Evolutionary conservation across 768 basidiomycete genomes (phyloP).

Genomic region (Pholiota conissans): DNA sequence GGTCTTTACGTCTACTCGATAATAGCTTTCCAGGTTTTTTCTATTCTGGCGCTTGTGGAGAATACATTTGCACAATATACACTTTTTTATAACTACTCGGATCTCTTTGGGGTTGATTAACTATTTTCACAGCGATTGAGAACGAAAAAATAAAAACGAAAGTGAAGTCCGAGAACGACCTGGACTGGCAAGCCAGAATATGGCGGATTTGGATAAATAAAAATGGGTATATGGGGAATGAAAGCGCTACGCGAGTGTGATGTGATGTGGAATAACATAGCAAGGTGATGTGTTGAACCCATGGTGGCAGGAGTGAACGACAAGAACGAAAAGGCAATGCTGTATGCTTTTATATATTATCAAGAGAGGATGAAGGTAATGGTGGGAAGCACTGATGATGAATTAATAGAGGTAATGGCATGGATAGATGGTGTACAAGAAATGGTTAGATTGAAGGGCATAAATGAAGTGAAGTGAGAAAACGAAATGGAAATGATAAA

Average conservation of each 20-base stretch:
- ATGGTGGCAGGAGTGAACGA: neutral
- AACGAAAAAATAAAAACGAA: neutral
- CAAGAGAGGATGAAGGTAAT: neutral
- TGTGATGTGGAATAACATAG: neutral
- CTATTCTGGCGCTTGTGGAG: constrained; percentile 2
- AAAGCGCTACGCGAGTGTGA: neutral
- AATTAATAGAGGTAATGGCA: neutral
- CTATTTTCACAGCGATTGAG: neutral
- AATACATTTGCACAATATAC: constrained; percentile 6
- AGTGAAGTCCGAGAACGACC: neutral
- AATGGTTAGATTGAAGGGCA: neutral
- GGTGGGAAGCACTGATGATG: neutral
- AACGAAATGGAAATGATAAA: constrained; percentile 18
- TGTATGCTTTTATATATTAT: neutral
- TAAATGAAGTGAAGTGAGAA: constrained; percentile 4
- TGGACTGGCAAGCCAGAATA: neutral
- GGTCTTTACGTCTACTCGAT: neutral
- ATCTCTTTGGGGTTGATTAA: constrained; percentile 1
- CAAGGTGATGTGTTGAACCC: neutral
- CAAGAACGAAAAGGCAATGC: neutral
- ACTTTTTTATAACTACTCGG: neutral
- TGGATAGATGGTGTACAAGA: neutral
- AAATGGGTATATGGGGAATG: constrained; percentile 1
- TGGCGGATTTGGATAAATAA: neutral
- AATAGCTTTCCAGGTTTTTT: constrained; percentile 1